Percentiles rank a stretch among this genome's conserved stretches.
phyloP scores from a whole-genome alignment of 768 basidiomycete genomes.

The Asterophora lycoperdoides region DNA sequence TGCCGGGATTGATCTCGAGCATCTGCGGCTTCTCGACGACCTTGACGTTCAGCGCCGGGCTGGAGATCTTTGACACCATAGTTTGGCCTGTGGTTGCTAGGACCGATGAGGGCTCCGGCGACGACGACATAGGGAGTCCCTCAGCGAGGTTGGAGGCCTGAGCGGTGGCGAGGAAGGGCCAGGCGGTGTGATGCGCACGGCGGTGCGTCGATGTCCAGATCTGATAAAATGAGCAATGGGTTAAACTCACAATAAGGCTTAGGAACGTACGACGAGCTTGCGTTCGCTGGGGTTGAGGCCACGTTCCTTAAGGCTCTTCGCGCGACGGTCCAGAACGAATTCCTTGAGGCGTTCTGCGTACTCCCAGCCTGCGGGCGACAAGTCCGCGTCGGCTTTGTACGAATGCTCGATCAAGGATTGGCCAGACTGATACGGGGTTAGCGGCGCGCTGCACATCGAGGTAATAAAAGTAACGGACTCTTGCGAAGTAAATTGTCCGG shows the following conservation, averaged over 20 bases:
- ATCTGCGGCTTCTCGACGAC: slow-evolving; percentile 95
- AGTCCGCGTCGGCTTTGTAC: slow-evolving; percentile 96
- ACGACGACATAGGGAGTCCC: slow-evolving; percentile 7
- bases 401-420: slow-evolving; percentile 98
- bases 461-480: slow-evolving; percentile 47
- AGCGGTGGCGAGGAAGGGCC: slow-evolving; percentile 72
- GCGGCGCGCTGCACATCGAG: not conserved
- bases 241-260: not conserved
- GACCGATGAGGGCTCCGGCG: slow-evolving; percentile 8
- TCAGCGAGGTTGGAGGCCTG: slow-evolving; percentile 15
- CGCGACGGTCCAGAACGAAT: slow-evolving; percentile 81
- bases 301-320: slow-evolving; percentile 68
- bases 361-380: slow-evolving; percentile 93
- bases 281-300: slow-evolving; percentile 59
- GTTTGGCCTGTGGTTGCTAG: slow-evolving; percentile 7
- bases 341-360: slow-evolving; percentile 89
- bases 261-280: slow-evolving; percentile 56
- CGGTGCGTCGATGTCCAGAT: slow-evolving; percentile 97
- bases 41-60: slow-evolving; percentile 51
- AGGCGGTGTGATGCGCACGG: slow-evolving; percentile 91
- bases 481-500: slow-evolving; percentile 93
- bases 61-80: slow-evolving; percentile 7
- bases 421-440: slow-evolving; percentile 65
- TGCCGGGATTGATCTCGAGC: slow-evolving; percentile 96
- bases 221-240: slow-evolving; percentile 33